Percentiles rank a stretch among this genome's conserved stretches.
These are phyloP conservation scores for Coniochaeta hoffmannii DNA, from an alignment of 2,329 filamentous ascomycete genomes.

Conservation along the genomic window DNA sequence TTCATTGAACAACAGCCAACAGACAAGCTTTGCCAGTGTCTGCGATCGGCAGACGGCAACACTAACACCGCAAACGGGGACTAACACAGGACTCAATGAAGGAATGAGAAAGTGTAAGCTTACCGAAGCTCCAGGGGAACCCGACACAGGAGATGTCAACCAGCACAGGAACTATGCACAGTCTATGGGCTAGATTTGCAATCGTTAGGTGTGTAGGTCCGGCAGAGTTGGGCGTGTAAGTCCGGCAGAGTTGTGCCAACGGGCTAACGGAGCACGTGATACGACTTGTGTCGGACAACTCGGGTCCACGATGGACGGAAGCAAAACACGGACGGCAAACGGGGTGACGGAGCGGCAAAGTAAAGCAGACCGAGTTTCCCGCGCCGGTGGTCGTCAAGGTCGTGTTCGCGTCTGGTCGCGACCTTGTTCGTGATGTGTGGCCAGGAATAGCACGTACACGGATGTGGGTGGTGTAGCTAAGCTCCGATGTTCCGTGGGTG, in stretches of 20 bases:
- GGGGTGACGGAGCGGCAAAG: too few species aligned
- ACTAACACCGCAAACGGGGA: background rate
- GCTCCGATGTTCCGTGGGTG: slow-evolving; percentile 1
- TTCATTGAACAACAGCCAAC: background rate
- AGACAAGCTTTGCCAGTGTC: background rate
- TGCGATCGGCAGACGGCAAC: background rate
- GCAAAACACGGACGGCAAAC: too few species aligned
- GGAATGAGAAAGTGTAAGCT: background rate
- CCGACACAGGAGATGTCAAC: background rate
- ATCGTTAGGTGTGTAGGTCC: too few species aligned
- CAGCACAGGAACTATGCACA: too few species aligned
- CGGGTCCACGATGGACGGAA: too few species aligned
- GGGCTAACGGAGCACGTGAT: background rate
- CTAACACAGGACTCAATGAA: background rate
- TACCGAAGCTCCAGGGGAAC: background rate
- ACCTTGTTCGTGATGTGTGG: background rate
- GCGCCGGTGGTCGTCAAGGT: too few species aligned
- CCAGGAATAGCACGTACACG: background rate
- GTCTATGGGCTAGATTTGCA: too few species aligned
- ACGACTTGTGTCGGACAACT: too few species aligned
- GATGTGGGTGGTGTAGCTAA: background rate
- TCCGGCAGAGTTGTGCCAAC: too few species aligned
- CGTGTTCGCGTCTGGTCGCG: background rate
- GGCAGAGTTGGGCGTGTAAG: too few species aligned
- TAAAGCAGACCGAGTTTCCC: too few species aligned